Evolutionary conservation across 768 basidiomycete genomes (phyloP).

Genomic region (Boletus rex-veris): DNA sequence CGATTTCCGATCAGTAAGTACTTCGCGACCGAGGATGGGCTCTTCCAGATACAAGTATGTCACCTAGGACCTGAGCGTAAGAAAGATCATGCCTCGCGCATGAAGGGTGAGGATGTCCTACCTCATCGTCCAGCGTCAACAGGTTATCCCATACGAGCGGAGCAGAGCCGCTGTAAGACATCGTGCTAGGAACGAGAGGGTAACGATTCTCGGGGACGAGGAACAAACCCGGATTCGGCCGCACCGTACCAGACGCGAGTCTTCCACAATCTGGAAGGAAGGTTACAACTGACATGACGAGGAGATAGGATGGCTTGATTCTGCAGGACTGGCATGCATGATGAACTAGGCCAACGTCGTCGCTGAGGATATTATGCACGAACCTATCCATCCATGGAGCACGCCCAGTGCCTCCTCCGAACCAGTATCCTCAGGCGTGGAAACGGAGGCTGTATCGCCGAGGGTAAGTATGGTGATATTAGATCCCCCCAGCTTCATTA

Average conservation of each 20-base stretch:
- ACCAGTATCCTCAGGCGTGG: not conserved
- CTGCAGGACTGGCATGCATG: not conserved
- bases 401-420: not conserved
- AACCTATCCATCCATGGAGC: not conserved
- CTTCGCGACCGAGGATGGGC: no score
- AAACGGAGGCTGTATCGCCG: no score
- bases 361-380: not conserved
- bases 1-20: no score
- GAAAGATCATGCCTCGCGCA: not conserved
- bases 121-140: slow-evolving; percentile 6
- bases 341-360: not conserved
- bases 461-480: not conserved
- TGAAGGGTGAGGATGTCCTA: not conserved
- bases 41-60: not conserved
- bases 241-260: not conserved
- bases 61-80: not conserved
- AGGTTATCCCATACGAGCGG: slow-evolving; percentile 6
- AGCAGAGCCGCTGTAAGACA: not conserved
- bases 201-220: not conserved
- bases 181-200: not conserved
- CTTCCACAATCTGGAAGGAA: not conserved
- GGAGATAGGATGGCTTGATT: not conserved
- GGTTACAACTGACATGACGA: not conserved
- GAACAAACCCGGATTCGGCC: not conserved
- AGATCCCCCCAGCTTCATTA: not conserved